Base-by-base conservation (phyloP, 2,329 filamentous ascomycete genomes). In the Zasmidium angulare region DNA sequence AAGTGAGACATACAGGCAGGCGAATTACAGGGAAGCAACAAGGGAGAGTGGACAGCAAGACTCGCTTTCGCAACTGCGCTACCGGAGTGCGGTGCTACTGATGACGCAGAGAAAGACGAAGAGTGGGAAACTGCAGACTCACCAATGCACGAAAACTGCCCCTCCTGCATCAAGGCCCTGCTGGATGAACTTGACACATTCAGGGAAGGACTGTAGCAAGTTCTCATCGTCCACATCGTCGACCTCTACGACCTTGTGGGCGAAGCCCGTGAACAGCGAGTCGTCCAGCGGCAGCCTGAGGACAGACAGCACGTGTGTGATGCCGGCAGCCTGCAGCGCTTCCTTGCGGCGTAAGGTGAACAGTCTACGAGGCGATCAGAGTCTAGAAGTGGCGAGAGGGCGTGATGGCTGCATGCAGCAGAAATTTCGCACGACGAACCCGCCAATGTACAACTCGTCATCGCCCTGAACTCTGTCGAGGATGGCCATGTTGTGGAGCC, bases 221-320 rank as follows among this genome's bases (percentile, higher is more conserved):
- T 99, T 91, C 67, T 93, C 88, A 70, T 97, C 91, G 20, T 93
- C 90, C 53, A 93, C 85, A 78, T 99, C 95, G 74, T 98, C 90
- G 47, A 97, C 86, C 65, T 96, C 89, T 64, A 98, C 89, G 61
- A 86, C 82, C 67, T 91, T 82, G 73, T 96, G 91, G 64, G 87
- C 78, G 73, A 60, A 70, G 46, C 82, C 79, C 63, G 84, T 81
- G 70, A 85, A 87, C 46, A 82, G 80, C 60, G 78, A 77, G 66
- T 82, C 76, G 67, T 84, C 79, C 51, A 84, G 75, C 47, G 84
- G 82, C 66, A 88, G 82, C 50, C 85, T 84, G 61, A 93, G 76
- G 46, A 95, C 89, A 3, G 93, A 96, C n/a, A 98, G 81, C 26
- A 98, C 84, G 76, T 97, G 93, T 2, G 92, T 96, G 73, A 99